Evolutionary conservation across 306 rosid genomes (phyloP).

Genomic region (Acacia confusa): DNA sequence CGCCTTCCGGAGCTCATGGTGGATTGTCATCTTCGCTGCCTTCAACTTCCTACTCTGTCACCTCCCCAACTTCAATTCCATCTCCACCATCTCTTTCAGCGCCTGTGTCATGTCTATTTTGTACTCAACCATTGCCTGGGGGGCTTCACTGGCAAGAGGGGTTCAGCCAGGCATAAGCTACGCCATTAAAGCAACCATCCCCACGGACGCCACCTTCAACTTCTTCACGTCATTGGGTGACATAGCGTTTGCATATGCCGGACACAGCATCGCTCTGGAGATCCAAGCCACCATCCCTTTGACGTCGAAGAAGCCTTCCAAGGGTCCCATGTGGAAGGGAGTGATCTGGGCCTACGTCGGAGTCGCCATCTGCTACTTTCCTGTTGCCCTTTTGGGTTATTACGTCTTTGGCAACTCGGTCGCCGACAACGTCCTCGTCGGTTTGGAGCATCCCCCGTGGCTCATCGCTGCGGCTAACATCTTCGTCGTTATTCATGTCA

Average conservation of each 20-base stretch:
- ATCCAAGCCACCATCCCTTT: slow-evolving; percentile 95
- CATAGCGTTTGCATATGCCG: slow-evolving; percentile 84
- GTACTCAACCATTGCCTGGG: slow-evolving; percentile 82
- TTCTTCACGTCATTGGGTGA: slow-evolving; percentile 77
- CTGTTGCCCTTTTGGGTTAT: slow-evolving; percentile 72
- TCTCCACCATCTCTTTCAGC: slow-evolving; percentile 56
- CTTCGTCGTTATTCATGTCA: slow-evolving; percentile 71
- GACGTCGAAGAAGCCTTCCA: slow-evolving; percentile 70
- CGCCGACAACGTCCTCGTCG: slow-evolving; percentile 40
- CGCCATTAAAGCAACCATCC: slow-evolving; percentile 32
- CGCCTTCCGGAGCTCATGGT: slow-evolving; percentile 41
- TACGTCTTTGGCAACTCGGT: slow-evolving; percentile 55
- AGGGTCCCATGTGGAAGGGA: slow-evolving; percentile 91
- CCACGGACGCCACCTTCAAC: slow-evolving; percentile 38
- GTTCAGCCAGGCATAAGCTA: slow-evolving; percentile 45
- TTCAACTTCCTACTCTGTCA: slow-evolving; percentile 67
- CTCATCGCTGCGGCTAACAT: slow-evolving; percentile 71
- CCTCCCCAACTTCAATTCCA: slow-evolving; percentile 81
- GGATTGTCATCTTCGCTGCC: slow-evolving; percentile 62
- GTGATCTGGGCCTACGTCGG: slow-evolving; percentile 64
- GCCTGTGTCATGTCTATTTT: slow-evolving; percentile 75
- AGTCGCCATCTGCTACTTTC: slow-evolving; percentile 79
- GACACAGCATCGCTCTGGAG: slow-evolving; percentile 85
- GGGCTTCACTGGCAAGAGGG: slow-evolving; percentile 50
- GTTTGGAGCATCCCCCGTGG: slow-evolving; percentile 60